Base-by-base conservation (phyloP, 169 alveolate species). In the Plasmodium chabaudi region DNA sequence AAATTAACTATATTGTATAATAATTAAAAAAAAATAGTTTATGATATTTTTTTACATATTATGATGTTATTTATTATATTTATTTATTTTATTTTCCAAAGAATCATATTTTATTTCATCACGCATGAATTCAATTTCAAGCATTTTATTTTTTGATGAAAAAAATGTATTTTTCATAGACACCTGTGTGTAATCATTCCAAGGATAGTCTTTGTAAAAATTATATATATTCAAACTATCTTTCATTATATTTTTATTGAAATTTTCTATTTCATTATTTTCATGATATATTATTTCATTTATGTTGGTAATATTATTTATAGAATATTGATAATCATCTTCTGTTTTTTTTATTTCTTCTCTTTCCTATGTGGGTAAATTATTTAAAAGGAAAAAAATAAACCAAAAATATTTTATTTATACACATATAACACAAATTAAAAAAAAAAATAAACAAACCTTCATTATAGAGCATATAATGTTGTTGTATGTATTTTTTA, bases 211-310 rank as follows among this genome's bases (percentile, higher is more conserved):
- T 3, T 75, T 13, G 51, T 64, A 63, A 75, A 75, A 75, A 25
- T 63, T 63, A 21, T 9, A 75, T 39, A 75, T 44, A 64, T 75
- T 75, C 27, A 75, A 9, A 21, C 51, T 67, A 34, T 75, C 88
- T 61, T 75, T 68, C 55, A 75, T 61, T 75, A 75, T 5, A 53
- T 23, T 75, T 75, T 75, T 75, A 49, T 75, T 75, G 21, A 75
- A 75, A 13, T 7, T 19, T 10, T 75, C 47, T 67, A 75, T 63
- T 61, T 75, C 23, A n/a, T 49, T 46, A 49, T 75, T 75, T 17
- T 75, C 88, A 64, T 75, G 88, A 51, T 75, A 75, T 49, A 75
- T 47, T n/a, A 75, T 75, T 46, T 75, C 88, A 23, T 53, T 63
- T 63, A 27, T 63, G 46, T 75, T 75, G 15, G 77, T 75, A 0